These are phyloP conservation scores for Magnolia kwangsiensis DNA, from an alignment of 164 flowering plant species.

Conservation along the genomic window DNA sequence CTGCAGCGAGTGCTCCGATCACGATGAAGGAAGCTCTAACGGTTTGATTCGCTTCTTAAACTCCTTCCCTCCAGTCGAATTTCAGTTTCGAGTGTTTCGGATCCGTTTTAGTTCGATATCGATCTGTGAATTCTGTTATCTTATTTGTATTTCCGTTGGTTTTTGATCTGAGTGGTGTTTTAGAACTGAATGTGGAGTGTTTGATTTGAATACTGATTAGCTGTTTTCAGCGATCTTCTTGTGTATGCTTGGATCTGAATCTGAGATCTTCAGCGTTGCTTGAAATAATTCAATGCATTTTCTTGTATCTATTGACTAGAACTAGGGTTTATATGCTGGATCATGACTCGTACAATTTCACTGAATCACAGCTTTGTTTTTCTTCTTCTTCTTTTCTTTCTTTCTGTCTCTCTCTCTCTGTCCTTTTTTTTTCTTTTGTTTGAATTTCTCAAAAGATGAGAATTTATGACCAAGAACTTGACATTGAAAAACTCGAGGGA, in stretches of 20 bases:
- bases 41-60: slow-evolving; percentile 25
- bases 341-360: background rate
- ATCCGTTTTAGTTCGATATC: background rate
- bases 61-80: background rate
- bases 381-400: too few species aligned
- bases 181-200: background rate
- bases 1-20: slow-evolving; percentile 96
- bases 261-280: background rate
- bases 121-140: background rate
- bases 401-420: background rate
- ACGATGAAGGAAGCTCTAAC: slow-evolving; percentile 87
- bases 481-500: background rate
- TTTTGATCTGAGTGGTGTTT: background rate
- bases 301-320: background rate
- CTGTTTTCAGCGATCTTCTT: background rate
- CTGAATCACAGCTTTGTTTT: background rate
- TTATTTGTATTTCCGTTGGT: background rate
- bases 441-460: background rate
- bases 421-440: too few species aligned
- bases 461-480: background rate
- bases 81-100: background rate
- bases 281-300: background rate
- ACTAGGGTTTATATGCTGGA: background rate
- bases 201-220: background rate
- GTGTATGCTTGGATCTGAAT: background rate